Base-by-base conservation (phyloP, 2,329 filamentous ascomycete species). In the Colletotrichum brevisporum region DNA sequence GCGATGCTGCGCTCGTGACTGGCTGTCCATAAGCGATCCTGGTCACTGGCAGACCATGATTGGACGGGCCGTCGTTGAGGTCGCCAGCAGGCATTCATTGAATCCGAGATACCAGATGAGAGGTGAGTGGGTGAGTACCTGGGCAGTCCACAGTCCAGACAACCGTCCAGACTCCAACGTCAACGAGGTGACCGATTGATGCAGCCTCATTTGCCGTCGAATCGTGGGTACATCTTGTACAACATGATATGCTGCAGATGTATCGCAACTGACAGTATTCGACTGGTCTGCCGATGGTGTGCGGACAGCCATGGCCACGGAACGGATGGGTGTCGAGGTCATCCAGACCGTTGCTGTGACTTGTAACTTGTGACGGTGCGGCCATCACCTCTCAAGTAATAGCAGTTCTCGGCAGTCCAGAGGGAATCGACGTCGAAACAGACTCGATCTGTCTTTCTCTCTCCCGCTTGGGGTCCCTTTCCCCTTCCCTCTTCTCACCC, bases 181-280 rank as follows among this genome's bases (percentile, higher is more conserved):
- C n/a, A n/a, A 50, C 18, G 21, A 50, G 13, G 47, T 50, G 47
- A 18, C 47, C 31, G 50, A 50, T 26, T 24, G 47, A 53, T 13
- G 18, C 21, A n/a, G 61, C n/a, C 6, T 47, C 50, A 59, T 43
- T 36, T 27, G 50, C 36, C 21, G 54, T 31, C 47, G 36, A 57
- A 48, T 51, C 45, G 56, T 21, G 48, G 65, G 65, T 52, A 50
- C 48, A 59, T 69, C 61, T 65, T 55, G 66, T 69, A 63, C 27
- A 52, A 65, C 66, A 26, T 55, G 48, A 65, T 15, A 45, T 65
- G 48, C 50, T 39, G 66, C 24, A 39, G 41, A 59, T 54, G 15
- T 54, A 50, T 62, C 51, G 50, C 48, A 45, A 62, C n/a, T 61
- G 36, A 61, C 24, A 53, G 51, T 58, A n/a, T 21, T 48, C 31